Conservation (phyloP, 352 stramenopile genomes). For the Phytophthora pseudosyringae region DNA sequence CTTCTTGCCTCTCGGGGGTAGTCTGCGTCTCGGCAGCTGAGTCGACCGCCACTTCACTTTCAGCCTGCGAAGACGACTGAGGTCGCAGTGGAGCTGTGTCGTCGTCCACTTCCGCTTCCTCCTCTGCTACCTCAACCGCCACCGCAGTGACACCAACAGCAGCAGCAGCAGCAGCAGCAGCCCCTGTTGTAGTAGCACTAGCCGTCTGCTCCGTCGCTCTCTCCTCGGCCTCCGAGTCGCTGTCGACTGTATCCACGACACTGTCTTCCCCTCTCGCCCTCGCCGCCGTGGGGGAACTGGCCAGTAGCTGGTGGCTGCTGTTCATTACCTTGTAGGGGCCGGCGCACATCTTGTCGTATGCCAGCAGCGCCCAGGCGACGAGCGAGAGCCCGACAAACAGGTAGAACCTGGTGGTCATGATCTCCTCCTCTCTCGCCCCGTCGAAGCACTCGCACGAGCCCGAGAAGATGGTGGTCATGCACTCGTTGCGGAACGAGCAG, state of each 20-base stretch:
- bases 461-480: constrained; percentile 78
- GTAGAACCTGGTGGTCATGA: constrained; percentile 75
- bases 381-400: constrained; percentile 71
- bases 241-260: constrained; percentile 34
- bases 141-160: constrained; percentile 6
- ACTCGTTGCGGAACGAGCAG: constrained; percentile 78
- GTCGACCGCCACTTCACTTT: constrained; percentile 10
- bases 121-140: constrained; percentile 22
- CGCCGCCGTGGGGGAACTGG: constrained; percentile 58
- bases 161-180: neutral
- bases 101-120: constrained; percentile 10
- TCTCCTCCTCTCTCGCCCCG: constrained; percentile 58
- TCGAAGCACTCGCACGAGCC: constrained; percentile 76
- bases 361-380: constrained; percentile 61
- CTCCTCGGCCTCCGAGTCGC: constrained; percentile 44
- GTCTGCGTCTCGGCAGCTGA: neutral
- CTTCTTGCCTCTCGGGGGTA: constrained; percentile 2
- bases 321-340: constrained; percentile 84
- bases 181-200: neutral
- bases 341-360: constrained; percentile 81
- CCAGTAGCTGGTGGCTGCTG: constrained; percentile 72
- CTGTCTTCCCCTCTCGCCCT: constrained; percentile 29
- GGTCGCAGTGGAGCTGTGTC: constrained; percentile 15
- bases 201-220: constrained; percentile 1
- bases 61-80: constrained; percentile 5